Percentiles rank a stretch among this genome's conserved stretches.
Evolutionary conservation across 1,139 yeast species (phyloP).

Genomic region (Scheffersomyces parashehatae): DNA sequence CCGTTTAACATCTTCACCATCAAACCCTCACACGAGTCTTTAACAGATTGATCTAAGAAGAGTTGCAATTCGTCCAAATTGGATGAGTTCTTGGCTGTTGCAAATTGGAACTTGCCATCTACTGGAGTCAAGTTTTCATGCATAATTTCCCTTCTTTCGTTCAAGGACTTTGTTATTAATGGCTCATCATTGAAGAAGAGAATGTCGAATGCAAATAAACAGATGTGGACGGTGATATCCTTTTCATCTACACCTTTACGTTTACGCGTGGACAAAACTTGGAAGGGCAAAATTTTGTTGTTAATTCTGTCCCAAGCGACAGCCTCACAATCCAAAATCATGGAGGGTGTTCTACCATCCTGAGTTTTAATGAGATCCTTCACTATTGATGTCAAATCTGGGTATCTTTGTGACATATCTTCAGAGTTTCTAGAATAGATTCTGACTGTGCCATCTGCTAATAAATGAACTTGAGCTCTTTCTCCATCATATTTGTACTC

Average conservation of each 20-base stretch:
- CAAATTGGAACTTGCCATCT: constrained; percentile 80
- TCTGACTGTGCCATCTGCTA: constrained; percentile 65
- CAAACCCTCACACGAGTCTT: constrained; percentile 91
- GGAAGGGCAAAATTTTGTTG: constrained; percentile 85
- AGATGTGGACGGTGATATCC: constrained; percentile 86
- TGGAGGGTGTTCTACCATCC: constrained; percentile 35
- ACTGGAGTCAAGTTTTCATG: constrained; percentile 57
- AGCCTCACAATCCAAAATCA: constrained; percentile 93
- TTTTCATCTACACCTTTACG: constrained; percentile 87
- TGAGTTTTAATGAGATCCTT: constrained; percentile 54
- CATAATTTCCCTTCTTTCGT: constrained; percentile 67
- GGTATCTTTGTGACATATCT: constrained; percentile 95
- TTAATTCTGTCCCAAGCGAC: constrained; percentile 94
- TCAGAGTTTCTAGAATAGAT: constrained; percentile 94
- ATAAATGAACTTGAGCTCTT: constrained; percentile 88
- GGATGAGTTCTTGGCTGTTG: constrained; percentile 71
- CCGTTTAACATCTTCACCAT: constrained; percentile 93
- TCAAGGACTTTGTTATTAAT: constrained; percentile 64
- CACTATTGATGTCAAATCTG: constrained; percentile 76
- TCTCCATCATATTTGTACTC: constrained; percentile 98
- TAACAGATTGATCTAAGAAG: constrained; percentile 88
- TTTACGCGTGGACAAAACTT: constrained; percentile 87
- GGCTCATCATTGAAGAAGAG: constrained; percentile 72
- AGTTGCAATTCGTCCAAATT: constrained; percentile 77
- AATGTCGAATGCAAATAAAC: constrained; percentile 89